Percentiles rank a stretch among this genome's conserved stretches.
These are phyloP conservation scores for Amanita molliuscula DNA, from an alignment of 768 basidiomycete genomes.

Conservation along the genomic window DNA sequence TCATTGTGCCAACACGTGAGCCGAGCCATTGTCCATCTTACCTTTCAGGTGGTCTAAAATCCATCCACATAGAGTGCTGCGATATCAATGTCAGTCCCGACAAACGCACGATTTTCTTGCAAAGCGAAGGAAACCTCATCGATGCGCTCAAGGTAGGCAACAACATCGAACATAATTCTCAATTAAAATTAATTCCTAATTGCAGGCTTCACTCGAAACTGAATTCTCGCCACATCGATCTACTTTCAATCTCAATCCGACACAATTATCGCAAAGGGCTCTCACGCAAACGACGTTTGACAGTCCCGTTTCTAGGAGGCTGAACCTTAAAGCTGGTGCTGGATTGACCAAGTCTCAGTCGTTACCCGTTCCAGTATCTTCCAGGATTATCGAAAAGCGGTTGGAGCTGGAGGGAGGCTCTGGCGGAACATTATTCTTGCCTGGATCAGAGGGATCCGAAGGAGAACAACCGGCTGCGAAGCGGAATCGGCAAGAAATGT, in stretches of 20 bases:
- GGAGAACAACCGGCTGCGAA: background rate
- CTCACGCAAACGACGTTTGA: slow-evolving; percentile 11
- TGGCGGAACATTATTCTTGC: slow-evolving; percentile 6
- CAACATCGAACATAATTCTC: no score
- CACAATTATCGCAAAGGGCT: slow-evolving; percentile 14
- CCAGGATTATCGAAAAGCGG: background rate
- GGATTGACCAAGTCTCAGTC: background rate
- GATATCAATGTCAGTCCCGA: slow-evolving; percentile 97
- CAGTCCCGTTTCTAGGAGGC: background rate
- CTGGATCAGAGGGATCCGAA: slow-evolving; percentile 3
- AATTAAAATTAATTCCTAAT: no score
- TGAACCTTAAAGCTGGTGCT: background rate
- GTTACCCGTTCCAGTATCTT: background rate
- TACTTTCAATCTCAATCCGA: slow-evolving; percentile 46
- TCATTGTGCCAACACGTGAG: slow-evolving; percentile 71
- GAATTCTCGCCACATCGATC: slow-evolving; percentile 63
- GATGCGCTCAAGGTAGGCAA: slow-evolving; percentile 67
- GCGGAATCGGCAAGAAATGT: no score
- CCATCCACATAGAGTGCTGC: slow-evolving; percentile 42
- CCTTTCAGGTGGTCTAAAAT: background rate
- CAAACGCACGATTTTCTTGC: slow-evolving; percentile 90
- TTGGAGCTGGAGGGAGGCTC: background rate
- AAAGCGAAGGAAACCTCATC: slow-evolving; percentile 76
- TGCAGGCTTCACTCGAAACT: no score
- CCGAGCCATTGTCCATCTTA: slow-evolving; percentile 1